A percentile compares a stretch with the other conserved stretches of the same genome.
Conservation (phyloP, 441 rosid genomes). For the Euphorbia schlechtendalii region DNA sequence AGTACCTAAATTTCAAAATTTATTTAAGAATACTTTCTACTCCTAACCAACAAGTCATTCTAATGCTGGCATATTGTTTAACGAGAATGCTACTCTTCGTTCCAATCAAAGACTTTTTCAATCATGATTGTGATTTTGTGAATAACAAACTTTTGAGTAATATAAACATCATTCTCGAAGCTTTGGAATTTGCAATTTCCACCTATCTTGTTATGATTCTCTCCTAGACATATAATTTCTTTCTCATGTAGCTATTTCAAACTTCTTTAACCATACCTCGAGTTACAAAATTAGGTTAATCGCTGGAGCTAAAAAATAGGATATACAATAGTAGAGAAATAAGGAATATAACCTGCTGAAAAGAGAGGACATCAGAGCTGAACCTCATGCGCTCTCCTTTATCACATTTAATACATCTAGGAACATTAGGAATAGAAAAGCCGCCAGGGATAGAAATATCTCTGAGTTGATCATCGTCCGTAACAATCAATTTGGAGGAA, state of each 20-base stretch:
- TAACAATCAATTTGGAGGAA: slow-evolving; percentile 11
- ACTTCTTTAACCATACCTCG: background rate
- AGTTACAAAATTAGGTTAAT: background rate
- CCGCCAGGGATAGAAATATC: slow-evolving; percentile 20
- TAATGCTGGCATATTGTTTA: background rate
- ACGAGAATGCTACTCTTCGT: background rate
- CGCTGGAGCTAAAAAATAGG: background rate
- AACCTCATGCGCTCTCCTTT: slow-evolving; percentile 76
- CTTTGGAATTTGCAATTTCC: background rate
- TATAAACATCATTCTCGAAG: background rate
- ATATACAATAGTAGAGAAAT: background rate
- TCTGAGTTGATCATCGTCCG: slow-evolving; percentile 16
- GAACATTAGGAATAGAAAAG: slow-evolving; percentile 46
- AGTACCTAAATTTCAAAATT: background rate
- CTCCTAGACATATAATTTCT: background rate
- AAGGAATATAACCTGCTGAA: slow-evolving; percentile 60
- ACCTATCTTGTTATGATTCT: background rate
- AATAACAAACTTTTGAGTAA: background rate
- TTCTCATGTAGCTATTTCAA: background rate
- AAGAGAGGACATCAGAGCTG: slow-evolving; percentile 75
- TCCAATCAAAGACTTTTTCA: background rate
- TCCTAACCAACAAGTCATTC: background rate
- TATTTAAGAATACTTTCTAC: background rate
- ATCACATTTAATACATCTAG: slow-evolving; percentile 80
- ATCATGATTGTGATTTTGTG: background rate